These are phyloP conservation scores for Beta lomatogona DNA, from an alignment of 179 eudicot genomes.

Conservation along the genomic window DNA sequence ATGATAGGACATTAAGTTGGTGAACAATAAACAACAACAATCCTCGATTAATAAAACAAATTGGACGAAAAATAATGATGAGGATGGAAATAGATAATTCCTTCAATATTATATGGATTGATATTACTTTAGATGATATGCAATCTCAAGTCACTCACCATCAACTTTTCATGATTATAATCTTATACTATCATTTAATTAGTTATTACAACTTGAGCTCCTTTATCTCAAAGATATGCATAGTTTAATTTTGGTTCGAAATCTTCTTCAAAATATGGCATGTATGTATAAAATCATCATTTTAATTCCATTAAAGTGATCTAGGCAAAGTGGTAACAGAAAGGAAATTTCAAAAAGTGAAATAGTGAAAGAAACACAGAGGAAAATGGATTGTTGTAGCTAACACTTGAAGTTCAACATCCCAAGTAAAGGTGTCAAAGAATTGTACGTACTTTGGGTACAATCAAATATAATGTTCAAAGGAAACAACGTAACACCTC, in stretches of 20 bases:
- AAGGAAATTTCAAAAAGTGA: slow-evolving; percentile 1
- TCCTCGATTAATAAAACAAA: no score
- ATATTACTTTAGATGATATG: not conserved
- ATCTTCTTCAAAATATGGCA: slow-evolving; percentile 6
- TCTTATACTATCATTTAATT: not conserved
- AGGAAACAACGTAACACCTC: not conserved
- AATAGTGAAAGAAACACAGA: slow-evolving; percentile 19
- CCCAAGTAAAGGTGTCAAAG: slow-evolving; percentile 4
- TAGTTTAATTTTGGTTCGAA: not conserved
- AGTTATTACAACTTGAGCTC: not conserved
- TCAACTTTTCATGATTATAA: not conserved
- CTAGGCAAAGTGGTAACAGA: slow-evolving; percentile 31
- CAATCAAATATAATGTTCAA: slow-evolving; percentile 2
- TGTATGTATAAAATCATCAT: not conserved
- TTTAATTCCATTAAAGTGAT: slow-evolving; percentile 14
- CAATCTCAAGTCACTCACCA: not conserved
- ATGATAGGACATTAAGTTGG: no score
- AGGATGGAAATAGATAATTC: not conserved
- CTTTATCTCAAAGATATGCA: not conserved
- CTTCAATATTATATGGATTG: not conserved
- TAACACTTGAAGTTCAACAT: slow-evolving; percentile 8
- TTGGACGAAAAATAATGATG: no score
- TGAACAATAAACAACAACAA: no score
- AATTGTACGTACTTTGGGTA: slow-evolving; percentile 25
- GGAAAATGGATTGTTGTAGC: not conserved